phyloP scores from a whole-genome alignment of 2,329 filamentous ascomycete species.

The Clonostachys rosea region DNA sequence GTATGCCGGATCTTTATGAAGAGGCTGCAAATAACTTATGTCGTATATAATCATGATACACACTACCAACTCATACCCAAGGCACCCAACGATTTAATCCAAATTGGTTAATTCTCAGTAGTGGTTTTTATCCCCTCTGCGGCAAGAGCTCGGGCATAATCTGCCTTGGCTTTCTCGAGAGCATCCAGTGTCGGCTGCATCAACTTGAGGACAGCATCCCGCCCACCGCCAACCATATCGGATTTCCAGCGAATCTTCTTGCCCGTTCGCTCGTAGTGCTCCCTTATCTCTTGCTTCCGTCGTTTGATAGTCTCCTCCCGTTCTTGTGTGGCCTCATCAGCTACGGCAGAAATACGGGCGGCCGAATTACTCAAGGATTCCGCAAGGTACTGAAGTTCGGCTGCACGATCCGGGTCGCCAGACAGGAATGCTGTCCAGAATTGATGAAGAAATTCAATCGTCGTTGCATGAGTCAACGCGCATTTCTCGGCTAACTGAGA shows the following conservation, averaged over 20 bases:
- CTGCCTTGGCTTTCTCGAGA: constrained; percentile 63
- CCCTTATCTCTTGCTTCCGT: constrained; percentile 65
- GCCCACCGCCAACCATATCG: constrained; percentile 68
- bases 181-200: constrained; percentile 71
- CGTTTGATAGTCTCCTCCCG: constrained; percentile 62
- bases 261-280: constrained; percentile 66
- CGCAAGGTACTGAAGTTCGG: constrained; percentile 75
- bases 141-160: constrained; percentile 67
- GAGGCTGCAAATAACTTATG: too few species aligned
- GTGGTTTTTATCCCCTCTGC: constrained; percentile 51
- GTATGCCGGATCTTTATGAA: too few species aligned
- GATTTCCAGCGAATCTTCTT: constrained; percentile 69
- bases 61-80: too few species aligned
- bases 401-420: constrained; percentile 74
- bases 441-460: constrained; percentile 92
- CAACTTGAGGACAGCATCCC: constrained; percentile 69
- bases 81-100: too few species aligned
- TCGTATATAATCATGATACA: too few species aligned
- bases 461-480: constrained; percentile 78
- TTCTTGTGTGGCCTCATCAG: constrained; percentile 26
- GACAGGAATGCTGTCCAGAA: constrained; percentile 94
- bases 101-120: constrained; percentile 27
- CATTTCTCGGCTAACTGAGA: constrained; percentile 54
- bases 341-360: constrained; percentile 11
- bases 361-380: constrained; percentile 76